phyloP scores from a whole-genome alignment of 1,284 basidiomycete species.

The Marasmius fiardii region DNA sequence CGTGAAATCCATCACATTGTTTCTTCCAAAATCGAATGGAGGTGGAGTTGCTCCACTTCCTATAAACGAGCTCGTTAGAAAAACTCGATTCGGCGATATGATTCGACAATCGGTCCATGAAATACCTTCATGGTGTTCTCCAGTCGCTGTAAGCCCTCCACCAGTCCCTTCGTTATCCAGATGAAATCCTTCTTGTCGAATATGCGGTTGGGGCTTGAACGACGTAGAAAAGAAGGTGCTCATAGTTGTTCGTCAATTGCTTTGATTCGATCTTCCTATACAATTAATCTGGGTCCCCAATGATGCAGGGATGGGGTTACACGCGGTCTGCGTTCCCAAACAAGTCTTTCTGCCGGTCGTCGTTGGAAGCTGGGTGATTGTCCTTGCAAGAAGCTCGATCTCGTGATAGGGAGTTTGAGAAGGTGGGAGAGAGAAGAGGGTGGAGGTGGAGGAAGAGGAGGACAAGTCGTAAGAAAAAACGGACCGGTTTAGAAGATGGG shows the following conservation, averaged over 20 bases:
- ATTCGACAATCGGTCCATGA: background rate
- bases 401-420: background rate
- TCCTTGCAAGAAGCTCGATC: background rate
- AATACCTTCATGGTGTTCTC: conserved; percentile 18
- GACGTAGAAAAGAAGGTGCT: background rate
- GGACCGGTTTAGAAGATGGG: background rate
- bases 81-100: background rate
- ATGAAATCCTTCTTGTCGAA: conserved; percentile 63
- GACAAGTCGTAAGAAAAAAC: background rate
- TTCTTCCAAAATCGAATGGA: background rate
- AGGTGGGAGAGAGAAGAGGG: background rate
- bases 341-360: background rate
- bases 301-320: background rate
- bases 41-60: background rate
- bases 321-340: too few relatives aligned
- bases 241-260: background rate
- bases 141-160: background rate
- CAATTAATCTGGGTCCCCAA: background rate
- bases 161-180: conserved; percentile 29
- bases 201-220: conserved; percentile 8
- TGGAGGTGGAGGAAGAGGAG: background rate
- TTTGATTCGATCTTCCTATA: background rate
- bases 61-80: background rate
- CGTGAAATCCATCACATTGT: conserved; percentile 45
- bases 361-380: background rate